phyloP scores from a whole-genome alignment of 768 basidiomycete species.

The Hericium coralloides region DNA sequence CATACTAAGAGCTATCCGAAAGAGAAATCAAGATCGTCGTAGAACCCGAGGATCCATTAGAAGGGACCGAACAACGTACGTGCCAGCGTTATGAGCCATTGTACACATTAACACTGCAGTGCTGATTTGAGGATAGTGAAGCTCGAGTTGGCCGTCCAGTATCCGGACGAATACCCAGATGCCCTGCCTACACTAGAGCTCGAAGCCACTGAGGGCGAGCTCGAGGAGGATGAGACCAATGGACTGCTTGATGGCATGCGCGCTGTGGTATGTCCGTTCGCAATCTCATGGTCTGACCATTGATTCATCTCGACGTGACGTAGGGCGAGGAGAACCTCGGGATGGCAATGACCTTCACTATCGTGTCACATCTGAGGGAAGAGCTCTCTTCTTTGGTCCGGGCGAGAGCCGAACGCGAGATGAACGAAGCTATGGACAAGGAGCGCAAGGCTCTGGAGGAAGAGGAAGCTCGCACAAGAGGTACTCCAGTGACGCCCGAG shows the following conservation, averaged over 20 bases:
- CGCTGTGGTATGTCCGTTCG: constrained; percentile 37
- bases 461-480: constrained; percentile 79
- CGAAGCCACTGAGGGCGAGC: constrained; percentile 47
- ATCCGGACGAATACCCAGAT: constrained; percentile 81
- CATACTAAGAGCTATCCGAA: constrained; percentile 73
- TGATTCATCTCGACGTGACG: not conserved
- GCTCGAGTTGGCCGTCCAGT: constrained; percentile 63
- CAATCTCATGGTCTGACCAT: not conserved
- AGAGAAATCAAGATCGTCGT: constrained; percentile 74
- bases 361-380: constrained; percentile 81
- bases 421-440: constrained; percentile 60
- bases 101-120: not conserved
- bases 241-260: constrained; percentile 48
- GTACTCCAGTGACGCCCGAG: constrained; percentile 83
- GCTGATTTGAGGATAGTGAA: constrained; percentile 42
- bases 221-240: constrained; percentile 50
- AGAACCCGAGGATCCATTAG: constrained; percentile 73
- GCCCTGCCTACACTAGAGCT: constrained; percentile 65
- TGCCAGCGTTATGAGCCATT: constrained; percentile 1
- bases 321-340: constrained; percentile 83
- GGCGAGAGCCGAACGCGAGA: constrained; percentile 43
- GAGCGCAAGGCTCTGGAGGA: constrained; percentile 75
- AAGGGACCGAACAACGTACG: constrained; percentile 52
- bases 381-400: constrained; percentile 57
- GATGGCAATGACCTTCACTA: constrained; percentile 97